Base-by-base conservation (phyloP, 805 yeast species). In the Suhomyces kilbournensis region DNA sequence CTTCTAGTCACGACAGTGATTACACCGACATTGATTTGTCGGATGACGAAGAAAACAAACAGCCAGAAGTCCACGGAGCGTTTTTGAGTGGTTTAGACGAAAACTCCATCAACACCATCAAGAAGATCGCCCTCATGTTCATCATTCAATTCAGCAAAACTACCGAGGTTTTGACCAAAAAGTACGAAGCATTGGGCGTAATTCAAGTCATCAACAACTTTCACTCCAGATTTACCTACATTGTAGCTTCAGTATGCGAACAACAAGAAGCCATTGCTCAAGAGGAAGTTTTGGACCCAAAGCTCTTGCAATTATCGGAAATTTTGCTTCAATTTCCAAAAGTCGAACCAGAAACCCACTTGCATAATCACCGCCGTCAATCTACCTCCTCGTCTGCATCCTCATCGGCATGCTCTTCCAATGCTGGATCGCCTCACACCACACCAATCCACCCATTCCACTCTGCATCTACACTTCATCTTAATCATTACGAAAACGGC, bases 161-260 rank as follows among this genome's bases (percentile, higher is more conserved):
- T 22, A 77, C 84, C 2, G 85, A 81, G 52, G 82, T 80, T 14
- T 65, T 82, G 32, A 62, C 74, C 28, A 79, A 78, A 51, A 82
- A 82, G 61, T 78, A 81, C 58, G 71, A 78, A 35, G 71, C 70
- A 28, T 61, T 80, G 47, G 86, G 86, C 1, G 86, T 81, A 10
- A 72, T 79, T n/a, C 77, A 76, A 15, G 83, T 79, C 17, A 60
- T 74, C 20, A 66, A 65, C 54, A 68, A 67, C 57, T 69, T 65
- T 59, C 60, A 57, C 47, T 49, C 54, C 19, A 32, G 61, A 22
- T 52, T 45, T 47, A 51, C 53, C 44, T 56, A 48, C 49, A 51
- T 54, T 34, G 62, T 55, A 53, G 58, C 63, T 47, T 64, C 59
- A 44, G 58, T 68, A 22, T 57, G 65, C 49, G 68, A 68, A 39